Evolutionary conservation across 139 green algal genomes (phyloP), one percentile per base, ranked within the genome.

Genomic region (Coccomyxa sp.): DNA sequence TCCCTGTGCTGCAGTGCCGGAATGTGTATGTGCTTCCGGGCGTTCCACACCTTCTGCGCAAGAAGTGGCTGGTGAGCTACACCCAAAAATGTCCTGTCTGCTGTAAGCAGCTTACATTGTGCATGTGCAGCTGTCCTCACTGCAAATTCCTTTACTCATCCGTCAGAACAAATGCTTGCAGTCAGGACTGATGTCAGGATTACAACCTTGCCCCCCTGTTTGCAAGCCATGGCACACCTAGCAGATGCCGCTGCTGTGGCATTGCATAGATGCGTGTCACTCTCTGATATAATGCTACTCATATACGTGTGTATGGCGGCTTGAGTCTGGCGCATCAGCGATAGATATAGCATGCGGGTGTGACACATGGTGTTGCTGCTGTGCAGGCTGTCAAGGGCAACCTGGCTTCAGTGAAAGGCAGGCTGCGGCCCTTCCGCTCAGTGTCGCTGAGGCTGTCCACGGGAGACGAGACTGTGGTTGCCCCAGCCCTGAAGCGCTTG

Each of bases 21-120:
- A 97, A 97, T 86, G 79, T 97, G 6, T 96, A 92, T 78, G 83
- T 96, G 29, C 84, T 97, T 72, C 93, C 93, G 9, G 93, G 93
- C 41, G 91, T 96, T 1, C 93, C 93, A 0, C 58, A 89, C 39
- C 86, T 95, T 37, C 79, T 96, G 78, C 86, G 80, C 9, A 73
- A 88, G 41, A 95, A 95, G 78, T 95, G 91, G 92, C 12, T 39
- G 77, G 81, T 80, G 54, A 34, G 44, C 55, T 68, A 2, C 36
- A 14, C 33, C 16, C 27, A n/a, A n/a, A n/a, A n/a, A n/a, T n/a
- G n/a, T n/a, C n/a, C n/a, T n/a, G n/a, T n/a, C n/a, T n/a, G n/a
- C n/a, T n/a, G n/a, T n/a, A n/a, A n/a, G n/a, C n/a, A n/a, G n/a
- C n/a, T n/a, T n/a, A n/a, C n/a, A n/a, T n/a, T n/a, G n/a, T n/a